A percentile compares a stretch with the other conserved stretches of the same genome.
Evolutionary conservation across 345 rosid genomes (phyloP).

Genomic region (Conringia planisiliqua): DNA sequence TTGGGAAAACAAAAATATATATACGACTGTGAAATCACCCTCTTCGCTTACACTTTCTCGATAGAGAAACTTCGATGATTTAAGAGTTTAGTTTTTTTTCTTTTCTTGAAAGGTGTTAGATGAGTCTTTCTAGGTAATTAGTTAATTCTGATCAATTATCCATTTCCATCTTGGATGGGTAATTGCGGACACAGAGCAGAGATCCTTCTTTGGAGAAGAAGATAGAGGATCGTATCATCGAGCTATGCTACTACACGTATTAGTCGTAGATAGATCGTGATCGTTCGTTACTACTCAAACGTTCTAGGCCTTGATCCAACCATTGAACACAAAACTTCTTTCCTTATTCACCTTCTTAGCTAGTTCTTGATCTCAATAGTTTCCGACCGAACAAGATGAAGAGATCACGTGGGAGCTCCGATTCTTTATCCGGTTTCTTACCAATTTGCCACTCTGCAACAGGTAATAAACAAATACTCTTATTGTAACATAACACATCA

Average conservation of each 20-base stretch:
- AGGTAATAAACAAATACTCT: constrained; percentile 39
- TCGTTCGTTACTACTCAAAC: neutral
- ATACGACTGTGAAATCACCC: neutral
- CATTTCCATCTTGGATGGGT: neutral
- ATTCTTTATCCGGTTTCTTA: constrained; percentile 75
- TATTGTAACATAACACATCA: neutral
- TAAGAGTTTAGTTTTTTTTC: neutral
- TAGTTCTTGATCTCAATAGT: neutral
- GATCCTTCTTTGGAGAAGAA: constrained; percentile 17
- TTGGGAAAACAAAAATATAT: neutral
- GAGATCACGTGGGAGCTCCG: constrained; percentile 82
- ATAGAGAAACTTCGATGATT: neutral
- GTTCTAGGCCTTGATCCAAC: neutral
- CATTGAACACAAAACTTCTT: neutral
- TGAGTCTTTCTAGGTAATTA: neutral
- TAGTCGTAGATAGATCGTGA: constrained; percentile 15
- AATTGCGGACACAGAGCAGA: neutral
- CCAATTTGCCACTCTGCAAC: constrained; percentile 62
- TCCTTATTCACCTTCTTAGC: neutral
- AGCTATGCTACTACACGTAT: neutral
- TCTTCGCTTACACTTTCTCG: neutral
- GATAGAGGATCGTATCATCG: constrained; percentile 2
- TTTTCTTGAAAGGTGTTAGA: constrained; percentile 1
- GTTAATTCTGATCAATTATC: neutral
- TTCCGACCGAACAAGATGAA: constrained; percentile 51